Conservation (phyloP, 1,284 basidiomycete genomes). For the Paramarasmius palmivorus region DNA sequence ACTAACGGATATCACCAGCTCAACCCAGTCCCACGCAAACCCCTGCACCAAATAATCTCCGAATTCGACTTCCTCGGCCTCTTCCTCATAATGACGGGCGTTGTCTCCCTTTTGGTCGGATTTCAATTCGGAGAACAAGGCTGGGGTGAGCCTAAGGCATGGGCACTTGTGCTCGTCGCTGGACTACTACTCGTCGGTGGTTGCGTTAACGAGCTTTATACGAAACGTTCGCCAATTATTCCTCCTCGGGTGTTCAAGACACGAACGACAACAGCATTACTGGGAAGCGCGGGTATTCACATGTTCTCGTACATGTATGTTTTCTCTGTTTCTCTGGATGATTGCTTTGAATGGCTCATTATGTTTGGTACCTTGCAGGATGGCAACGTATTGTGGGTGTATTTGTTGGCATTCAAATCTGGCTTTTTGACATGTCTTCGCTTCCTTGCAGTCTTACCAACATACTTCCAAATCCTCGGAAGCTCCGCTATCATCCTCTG, state of each 20-base stretch:
- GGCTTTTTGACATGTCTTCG: no score
- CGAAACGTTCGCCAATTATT: conserved; percentile 1
- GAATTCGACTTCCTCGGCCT: conserved; percentile 59
- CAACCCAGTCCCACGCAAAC: conserved; percentile 43
- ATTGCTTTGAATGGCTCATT: no score
- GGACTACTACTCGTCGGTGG: neutral
- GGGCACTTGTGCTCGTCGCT: neutral
- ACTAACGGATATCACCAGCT: conserved; percentile 41
- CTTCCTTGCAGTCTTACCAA: neutral
- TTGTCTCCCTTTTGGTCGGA: conserved; percentile 61
- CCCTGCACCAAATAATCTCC: conserved; percentile 37
- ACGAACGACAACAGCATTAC: neutral
- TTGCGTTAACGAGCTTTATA: neutral
- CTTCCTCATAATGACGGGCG: conserved; percentile 49
- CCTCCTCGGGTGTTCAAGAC: neutral
- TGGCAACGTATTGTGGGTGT: conserved; percentile 1
- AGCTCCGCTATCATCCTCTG: conserved; percentile 1
- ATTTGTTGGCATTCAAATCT: neutral
- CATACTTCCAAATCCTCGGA: conserved; percentile 1
- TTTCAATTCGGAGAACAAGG: conserved; percentile 38
- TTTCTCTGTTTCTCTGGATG: no score
- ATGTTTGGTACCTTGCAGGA: no score
- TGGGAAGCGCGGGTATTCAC: neutral
- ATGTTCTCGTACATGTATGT: conserved; percentile 2
- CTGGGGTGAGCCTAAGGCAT: neutral